Evolutionary conservation across 2,329 filamentous ascomycete genomes (phyloP).

Genomic region (Tricladium varicosporioides): DNA sequence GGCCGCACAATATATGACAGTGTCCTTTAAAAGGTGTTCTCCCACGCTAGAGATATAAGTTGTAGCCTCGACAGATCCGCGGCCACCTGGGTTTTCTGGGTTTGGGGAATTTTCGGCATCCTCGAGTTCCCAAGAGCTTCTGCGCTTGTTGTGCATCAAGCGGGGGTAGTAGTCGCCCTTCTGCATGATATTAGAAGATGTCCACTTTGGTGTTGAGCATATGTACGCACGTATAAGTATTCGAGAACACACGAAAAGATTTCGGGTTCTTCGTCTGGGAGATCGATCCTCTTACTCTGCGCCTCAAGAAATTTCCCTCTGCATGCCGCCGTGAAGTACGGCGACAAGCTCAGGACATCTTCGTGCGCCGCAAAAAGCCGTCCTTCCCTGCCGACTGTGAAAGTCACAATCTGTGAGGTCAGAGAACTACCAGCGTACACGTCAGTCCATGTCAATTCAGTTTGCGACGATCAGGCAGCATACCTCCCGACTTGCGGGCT

Average conservation of each 20-base stretch:
- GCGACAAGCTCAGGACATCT: conserved; percentile 74
- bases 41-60: conserved; percentile 66
- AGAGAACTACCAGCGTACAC: conserved; percentile 44
- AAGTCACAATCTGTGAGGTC: conserved; percentile 71
- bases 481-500: conserved; percentile 51
- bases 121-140: conserved; percentile 81
- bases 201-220: too few species aligned
- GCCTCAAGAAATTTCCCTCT: conserved; percentile 61
- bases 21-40: conserved; percentile 77
- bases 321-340: conserved; percentile 71
- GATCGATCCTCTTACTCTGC: conserved; percentile 67
- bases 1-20: conserved; percentile 85
- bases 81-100: conserved; percentile 42
- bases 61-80: conserved; percentile 62
- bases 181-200: neutral
- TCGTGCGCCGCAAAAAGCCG: conserved; percentile 91
- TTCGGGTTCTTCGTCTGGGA: conserved; percentile 84
- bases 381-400: conserved; percentile 77
- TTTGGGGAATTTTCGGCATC: conserved; percentile 43
- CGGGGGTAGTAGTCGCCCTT: conserved; percentile 91
- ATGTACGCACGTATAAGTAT: conserved; percentile 53
- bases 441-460: conserved; percentile 18
- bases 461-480: conserved; percentile 16
- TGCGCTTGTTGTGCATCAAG: conserved; percentile 76
- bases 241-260: conserved; percentile 89